Evolutionary conservation across 139 green algal genomes (phyloP), one percentile per base, ranked within the genome.

Genomic region (Dunaliella primolecta): DNA sequence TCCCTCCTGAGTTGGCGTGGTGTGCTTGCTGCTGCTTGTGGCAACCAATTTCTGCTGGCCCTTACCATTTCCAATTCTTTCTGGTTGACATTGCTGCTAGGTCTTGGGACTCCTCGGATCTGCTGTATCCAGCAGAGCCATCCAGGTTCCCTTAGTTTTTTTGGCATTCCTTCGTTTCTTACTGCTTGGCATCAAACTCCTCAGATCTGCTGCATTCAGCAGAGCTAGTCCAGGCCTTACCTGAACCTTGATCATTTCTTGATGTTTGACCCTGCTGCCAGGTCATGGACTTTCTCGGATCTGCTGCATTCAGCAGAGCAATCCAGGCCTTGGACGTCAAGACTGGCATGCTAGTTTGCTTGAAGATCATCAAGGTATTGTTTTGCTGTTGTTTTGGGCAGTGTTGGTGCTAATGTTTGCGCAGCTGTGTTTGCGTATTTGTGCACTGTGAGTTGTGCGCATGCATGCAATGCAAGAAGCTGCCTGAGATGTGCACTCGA

Each of bases 341-440:
- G 84, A 98, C 92, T 0, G 94, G 94, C 30, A 87, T 85, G 37
- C 89, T 96, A 36, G 96, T 99, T n/a, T 98, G 95, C 91, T 91
- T 99, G 31, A 99, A 99, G 86, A 96, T 99, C 75, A 95, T 99
- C 84, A 98, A 98, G 90, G 92, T 95, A 36, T n/a, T n/a, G n/a
- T 20, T 57, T n/a, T 30, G 2, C 29, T 30, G 29, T 81, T 37
- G 15, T 21, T 2, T 2, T 81, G 76, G 76, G 3, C 76, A 46
- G n/a, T 25, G 37, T 64, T 7, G 20, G 34, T 56, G 34, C 30
- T 38, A 20, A 20, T 81, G 76, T 38, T 2, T 33, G 29, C 32
- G 76, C 76, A 23, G 23, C 24, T 30, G 33, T 30, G 76, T 33
- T 2, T 46, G 76, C 15, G 31, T 81, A 30, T 81, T 38, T 81